Percentiles rank a stretch among this genome's conserved stretches.
These are phyloP conservation scores for Annulohypoxylon bovei DNA, from an alignment of 495 filamentous ascomycete species.

Conservation along the genomic window DNA sequence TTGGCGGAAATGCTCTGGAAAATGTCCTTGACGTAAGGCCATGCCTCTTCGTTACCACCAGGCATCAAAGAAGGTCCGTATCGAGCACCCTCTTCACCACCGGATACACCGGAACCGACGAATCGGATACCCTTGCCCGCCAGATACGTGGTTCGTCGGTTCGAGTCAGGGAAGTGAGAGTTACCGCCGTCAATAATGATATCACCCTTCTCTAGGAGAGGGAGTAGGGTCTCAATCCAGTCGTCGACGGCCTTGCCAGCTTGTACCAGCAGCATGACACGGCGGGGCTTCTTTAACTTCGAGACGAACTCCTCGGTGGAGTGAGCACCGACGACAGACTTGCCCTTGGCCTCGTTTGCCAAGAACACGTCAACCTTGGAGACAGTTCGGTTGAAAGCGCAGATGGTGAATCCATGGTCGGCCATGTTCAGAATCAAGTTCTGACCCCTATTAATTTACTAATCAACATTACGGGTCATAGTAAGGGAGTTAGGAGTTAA, in stretches of 20 bases:
- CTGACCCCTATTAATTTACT: constrained; percentile 63
- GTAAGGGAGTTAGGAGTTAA: constrained; percentile 14
- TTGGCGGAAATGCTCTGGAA: constrained; percentile 98
- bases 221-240: constrained; percentile 96
- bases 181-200: constrained; percentile 99
- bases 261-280: constrained; percentile 98
- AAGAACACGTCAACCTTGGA: constrained; percentile 97
- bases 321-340: constrained; percentile 91
- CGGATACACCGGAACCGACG: constrained; percentile 96
- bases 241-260: constrained; percentile 97
- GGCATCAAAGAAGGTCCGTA: constrained; percentile 98
- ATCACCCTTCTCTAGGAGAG: constrained; percentile 88
- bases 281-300: constrained; percentile 96
- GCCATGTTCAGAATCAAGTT: constrained; percentile 99
- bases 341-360: constrained; percentile 92
- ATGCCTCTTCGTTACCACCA: constrained; percentile 96
- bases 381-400: constrained; percentile 97
- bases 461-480: constrained; percentile 26
- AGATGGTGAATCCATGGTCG: constrained; percentile 94
- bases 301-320: constrained; percentile 90
- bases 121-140: constrained; percentile 88
- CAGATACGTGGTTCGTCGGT: constrained; percentile 91
- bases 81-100: constrained; percentile 98
- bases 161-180: constrained; percentile 98
- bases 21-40: constrained; percentile 98